Percentiles rank a stretch among this genome's conserved stretches.
These are phyloP conservation scores for Ceratocystis albifundus DNA, from an alignment of 2,329 filamentous ascomycete species.

Conservation along the genomic window DNA sequence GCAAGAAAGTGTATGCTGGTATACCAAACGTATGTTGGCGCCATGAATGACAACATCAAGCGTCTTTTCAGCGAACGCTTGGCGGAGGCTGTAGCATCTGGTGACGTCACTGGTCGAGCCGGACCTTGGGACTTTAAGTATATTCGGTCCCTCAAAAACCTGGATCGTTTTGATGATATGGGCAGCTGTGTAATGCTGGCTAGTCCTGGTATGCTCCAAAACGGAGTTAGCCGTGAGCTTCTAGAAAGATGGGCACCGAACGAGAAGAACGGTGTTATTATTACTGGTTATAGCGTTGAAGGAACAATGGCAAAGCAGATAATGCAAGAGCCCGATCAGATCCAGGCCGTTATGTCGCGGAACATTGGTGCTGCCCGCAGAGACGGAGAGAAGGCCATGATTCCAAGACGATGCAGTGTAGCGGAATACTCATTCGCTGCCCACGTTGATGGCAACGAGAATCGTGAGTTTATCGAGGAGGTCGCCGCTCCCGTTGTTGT, in stretches of 20 bases:
- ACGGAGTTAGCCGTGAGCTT: conserved; percentile 82
- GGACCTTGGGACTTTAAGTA: conserved; percentile 96
- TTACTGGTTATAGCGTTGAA: conserved; percentile 96
- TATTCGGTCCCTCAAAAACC: conserved; percentile 78
- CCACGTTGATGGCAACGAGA: conserved; percentile 91
- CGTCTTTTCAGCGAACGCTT: conserved; percentile 85
- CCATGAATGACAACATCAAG: conserved; percentile 99
- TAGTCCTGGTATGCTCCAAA: conserved; percentile 96
- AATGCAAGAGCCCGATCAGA: conserved; percentile 87
- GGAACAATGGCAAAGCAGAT: conserved; percentile 97
- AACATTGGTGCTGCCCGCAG: conserved; percentile 52
- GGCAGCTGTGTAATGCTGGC: conserved; percentile 95
- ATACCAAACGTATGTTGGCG: conserved; percentile 94
- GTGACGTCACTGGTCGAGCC: conserved; percentile 61
- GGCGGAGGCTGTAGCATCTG: conserved; percentile 74
- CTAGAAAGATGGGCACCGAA: conserved; percentile 93
- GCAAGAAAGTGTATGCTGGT: conserved; percentile 97
- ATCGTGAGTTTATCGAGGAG: conserved; percentile 93
- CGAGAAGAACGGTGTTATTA: conserved; percentile 94
- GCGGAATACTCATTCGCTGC: conserved; percentile 93
- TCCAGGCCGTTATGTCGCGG: conserved; percentile 83
- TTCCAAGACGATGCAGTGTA: conserved; percentile 82
- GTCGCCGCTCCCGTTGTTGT: conserved; percentile 85
- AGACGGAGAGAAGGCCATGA: conserved; percentile 79
- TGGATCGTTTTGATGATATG: conserved; percentile 92